These are phyloP conservation scores for Candida krabiensis DNA, from an alignment of 805 yeast species.

Conservation along the genomic window DNA sequence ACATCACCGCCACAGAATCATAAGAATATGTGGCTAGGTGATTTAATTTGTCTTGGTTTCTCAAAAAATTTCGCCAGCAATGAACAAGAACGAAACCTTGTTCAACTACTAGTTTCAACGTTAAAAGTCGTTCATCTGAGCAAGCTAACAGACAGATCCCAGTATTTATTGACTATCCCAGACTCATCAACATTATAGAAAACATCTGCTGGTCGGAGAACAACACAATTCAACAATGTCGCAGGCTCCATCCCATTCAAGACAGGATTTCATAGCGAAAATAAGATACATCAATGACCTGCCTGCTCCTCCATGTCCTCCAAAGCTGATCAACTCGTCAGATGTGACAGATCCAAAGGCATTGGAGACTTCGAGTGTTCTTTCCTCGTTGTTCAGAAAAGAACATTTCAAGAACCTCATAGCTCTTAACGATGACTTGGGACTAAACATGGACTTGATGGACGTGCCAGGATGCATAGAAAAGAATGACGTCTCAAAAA, in stretches of 20 bases:
- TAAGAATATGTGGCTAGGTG: no score
- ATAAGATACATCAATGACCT: constrained; percentile 80
- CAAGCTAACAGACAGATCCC: no score
- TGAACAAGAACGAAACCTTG: no score
- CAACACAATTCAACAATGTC: no score
- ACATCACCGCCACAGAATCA: no score
- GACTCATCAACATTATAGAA: no score
- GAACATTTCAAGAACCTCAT: constrained; percentile 68
- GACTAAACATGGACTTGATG: constrained; percentile 74
- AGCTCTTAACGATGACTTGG: constrained; percentile 59
- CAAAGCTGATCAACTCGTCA: constrained; percentile 66
- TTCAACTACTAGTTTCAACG: no score
- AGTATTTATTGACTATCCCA: no score
- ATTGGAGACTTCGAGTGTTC: constrained; percentile 51
- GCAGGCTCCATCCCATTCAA: constrained; percentile 24
- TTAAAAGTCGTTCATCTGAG: no score
- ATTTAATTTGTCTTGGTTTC: no score
- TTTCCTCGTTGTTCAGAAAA: constrained; percentile 72
- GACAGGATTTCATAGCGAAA: constrained; percentile 79
- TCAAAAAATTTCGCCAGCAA: no score
- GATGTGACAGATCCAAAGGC: constrained; percentile 31
- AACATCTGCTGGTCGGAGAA: no score
- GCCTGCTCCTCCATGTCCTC: constrained; percentile 93
- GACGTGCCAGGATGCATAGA: constrained; percentile 68
- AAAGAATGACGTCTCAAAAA: constrained; percentile 26